Evolutionary conservation across 805 yeast genomes (phyloP).

Genomic region (Kuraishia piskuri): DNA sequence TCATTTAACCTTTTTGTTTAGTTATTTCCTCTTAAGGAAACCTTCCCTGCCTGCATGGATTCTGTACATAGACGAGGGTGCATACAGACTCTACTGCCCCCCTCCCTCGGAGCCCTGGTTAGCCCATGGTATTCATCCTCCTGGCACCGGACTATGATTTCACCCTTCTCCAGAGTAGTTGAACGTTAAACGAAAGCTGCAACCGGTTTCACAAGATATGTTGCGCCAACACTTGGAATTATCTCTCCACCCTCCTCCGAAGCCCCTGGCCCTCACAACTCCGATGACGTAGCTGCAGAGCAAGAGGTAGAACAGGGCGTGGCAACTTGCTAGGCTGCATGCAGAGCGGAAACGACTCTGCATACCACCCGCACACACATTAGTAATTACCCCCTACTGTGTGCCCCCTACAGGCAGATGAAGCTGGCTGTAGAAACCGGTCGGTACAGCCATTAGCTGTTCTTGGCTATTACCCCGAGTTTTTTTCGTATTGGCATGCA

Average conservation of each 20-base stretch:
- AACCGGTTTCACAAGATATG: too few relatives aligned
- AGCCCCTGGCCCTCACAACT: not conserved
- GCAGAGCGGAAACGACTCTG: not conserved
- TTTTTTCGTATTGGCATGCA: not conserved
- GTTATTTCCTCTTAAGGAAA: not conserved
- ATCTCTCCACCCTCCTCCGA: not conserved
- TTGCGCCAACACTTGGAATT: too few relatives aligned
- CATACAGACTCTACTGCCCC: too few relatives aligned
- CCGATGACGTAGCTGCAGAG: not conserved
- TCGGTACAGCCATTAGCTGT: too few relatives aligned
- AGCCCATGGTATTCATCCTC: too few relatives aligned
- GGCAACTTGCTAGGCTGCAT: not conserved
- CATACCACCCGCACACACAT: not conserved
- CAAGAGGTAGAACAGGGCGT: not conserved
- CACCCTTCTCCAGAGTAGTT: too few relatives aligned
- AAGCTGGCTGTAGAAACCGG: too few relatives aligned
- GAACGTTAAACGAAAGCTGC: not conserved
- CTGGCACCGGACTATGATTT: too few relatives aligned
- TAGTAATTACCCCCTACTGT: not conserved
- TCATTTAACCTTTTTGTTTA: not conserved
- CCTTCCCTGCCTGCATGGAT: not conserved
- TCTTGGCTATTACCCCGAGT: not conserved
- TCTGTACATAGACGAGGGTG: not conserved
- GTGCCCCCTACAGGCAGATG: too few relatives aligned
- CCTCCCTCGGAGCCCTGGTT: too few relatives aligned